Base-by-base conservation (phyloP, 805 yeast genomes). In the Metschnikowia sp. region DNA sequence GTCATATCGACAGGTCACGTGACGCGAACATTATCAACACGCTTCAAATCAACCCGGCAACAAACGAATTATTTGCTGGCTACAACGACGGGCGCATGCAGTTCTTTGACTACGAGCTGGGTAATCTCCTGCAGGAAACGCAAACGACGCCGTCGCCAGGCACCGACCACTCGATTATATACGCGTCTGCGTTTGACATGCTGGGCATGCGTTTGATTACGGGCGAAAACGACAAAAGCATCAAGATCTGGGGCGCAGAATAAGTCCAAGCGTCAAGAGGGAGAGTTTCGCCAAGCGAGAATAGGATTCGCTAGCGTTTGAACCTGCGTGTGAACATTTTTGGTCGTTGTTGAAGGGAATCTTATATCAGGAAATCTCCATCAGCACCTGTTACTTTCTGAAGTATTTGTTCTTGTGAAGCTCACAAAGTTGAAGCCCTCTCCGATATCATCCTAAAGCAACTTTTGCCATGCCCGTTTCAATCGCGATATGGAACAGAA, bases 151-250 rank as follows among this genome's bases (percentile, higher is more conserved):
- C 83, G 5, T 68, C 83, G 12, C 86, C 91, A 0, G 97, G 96
- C 0, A 81, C 94, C 0, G 58, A 79, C 13, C 82, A 77, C 7
- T 74, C 88, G 42, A 85, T 95, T 8, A 79, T 92, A 6, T 72
- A 84, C 53, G 75, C 89, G 9, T 79, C 90, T 35, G 62, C 81
- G 2, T 89, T 89, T 63, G 97, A 94, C 63, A 70, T 75, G 62
- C 82, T 89, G 49, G 97, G 97, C 0, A 66, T 82, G 56, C 76
- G 96, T 40, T 67, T 94, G 48, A 76, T 94, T 18, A 88, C 96
- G 1, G 89, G 96, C 41, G 96, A 88, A 57, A 82, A 88, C n/a
- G 98, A 92, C 65, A 91, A 91, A 61, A 82, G 87, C 61, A 79
- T 88, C 35, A 87, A 85, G 61, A 70, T 88, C 1, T 88, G 94